Base-by-base conservation (phyloP, 2,329 filamentous ascomycete species). In the Paracoccidioides lutzii region DNA sequence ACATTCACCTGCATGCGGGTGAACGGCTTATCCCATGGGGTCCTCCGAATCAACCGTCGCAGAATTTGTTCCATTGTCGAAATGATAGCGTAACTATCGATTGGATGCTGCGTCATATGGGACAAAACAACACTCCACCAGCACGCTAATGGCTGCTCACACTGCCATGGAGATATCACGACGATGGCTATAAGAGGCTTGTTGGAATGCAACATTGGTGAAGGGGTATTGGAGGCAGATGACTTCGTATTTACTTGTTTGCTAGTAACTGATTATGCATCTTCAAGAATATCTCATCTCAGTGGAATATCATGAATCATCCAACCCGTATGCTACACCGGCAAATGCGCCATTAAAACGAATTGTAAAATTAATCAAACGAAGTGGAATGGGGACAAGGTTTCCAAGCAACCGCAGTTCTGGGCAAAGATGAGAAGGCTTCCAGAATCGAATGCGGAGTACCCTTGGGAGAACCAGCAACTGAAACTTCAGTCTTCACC, bases 41-140 rank as follows among this genome's bases (percentile, higher is more conserved):
- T 43, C 41, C 41, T 43, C 41, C 5, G 5, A 43, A 43, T 28
- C 41, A 43, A 43, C 41, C 41, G 5, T 35, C 45, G n/a, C 45
- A 49, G 33, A 49, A 49, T 32, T 49, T 49, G 45, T 32, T 49
- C 90, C 55, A 93, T 86, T 70, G 86, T 95, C 64, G 81, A 96
- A 80, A 84, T 88, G 52, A 95, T 90, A 53, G 80, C 91, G 61
- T 93, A 77, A 71, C 41, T 43, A 43, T 43, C 41, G n/a, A 43
- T 28, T 43, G 41, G 41, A 43, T 43, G 41, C 41, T 43, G 41
- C n/a, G 15, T 43, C n/a, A 43, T 43, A 43, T 43, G 41, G 14
- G 41, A 43, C 15, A 43, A 43, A 43, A 43, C 41, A 43, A 43
- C 41, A 43, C 41, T 43, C 5, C 41, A 43, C 15, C 41, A 43